Conservation (phyloP, 2,329 filamentous ascomycete genomes). For the Epichloe bromicola region DNA sequence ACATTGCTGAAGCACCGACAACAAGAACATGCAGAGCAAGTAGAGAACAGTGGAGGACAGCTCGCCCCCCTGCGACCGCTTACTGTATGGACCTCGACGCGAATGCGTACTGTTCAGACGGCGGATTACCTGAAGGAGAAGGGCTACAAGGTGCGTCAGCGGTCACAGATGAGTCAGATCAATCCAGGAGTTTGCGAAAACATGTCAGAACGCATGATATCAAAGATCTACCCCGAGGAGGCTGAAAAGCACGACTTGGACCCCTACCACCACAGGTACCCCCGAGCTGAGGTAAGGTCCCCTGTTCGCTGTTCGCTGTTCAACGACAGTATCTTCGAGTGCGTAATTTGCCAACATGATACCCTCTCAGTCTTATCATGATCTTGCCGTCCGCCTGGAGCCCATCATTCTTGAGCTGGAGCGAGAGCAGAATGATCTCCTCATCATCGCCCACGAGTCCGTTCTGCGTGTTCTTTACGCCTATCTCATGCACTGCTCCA, state of each 20-base stretch:
- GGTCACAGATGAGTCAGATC: constrained; percentile 93
- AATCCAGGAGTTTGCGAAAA: constrained; percentile 95
- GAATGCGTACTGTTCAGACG: constrained; percentile 82
- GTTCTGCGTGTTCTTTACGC: constrained; percentile 95
- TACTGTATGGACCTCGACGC: constrained; percentile 89
- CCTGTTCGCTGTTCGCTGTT: neutral
- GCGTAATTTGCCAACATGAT: neutral
- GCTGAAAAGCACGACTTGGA: constrained; percentile 86
- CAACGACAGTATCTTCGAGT: neutral
- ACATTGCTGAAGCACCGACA: constrained; percentile 73
- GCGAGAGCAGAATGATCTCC: constrained; percentile 90
- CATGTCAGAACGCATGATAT: constrained; percentile 72
- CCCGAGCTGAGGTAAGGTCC: constrained; percentile 63
- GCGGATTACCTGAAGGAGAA: constrained; percentile 64
- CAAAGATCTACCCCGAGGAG: constrained; percentile 75
- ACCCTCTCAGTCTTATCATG: constrained; percentile 74
- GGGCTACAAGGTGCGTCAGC: constrained; percentile 78
- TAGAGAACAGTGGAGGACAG: constrained; percentile 49
- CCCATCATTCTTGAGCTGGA: constrained; percentile 96
- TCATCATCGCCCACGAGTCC: constrained; percentile 96
- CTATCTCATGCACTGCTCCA: constrained; percentile 97
- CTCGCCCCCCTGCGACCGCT: constrained; percentile 66
- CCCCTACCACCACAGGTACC: constrained; percentile 94
- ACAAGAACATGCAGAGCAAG: constrained; percentile 58
- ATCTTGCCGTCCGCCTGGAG: constrained; percentile 92